phyloP scores from a whole-genome alignment of 192 early-diverging fungal species.

The Haplosporangium gracile region DNA sequence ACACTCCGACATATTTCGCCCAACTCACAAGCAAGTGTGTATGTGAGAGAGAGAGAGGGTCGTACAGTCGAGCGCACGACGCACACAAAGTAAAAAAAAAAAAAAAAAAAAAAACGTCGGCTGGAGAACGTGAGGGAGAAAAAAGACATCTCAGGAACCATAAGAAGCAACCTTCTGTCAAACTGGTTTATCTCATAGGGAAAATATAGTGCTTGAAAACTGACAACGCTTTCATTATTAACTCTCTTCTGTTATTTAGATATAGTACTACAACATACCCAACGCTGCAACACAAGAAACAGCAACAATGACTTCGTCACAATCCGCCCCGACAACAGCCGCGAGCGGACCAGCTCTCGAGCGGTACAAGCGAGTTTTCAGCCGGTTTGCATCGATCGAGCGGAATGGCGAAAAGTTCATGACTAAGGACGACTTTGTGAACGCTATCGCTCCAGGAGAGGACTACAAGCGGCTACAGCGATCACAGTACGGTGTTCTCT shows the following conservation, averaged over 20 bases:
- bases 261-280: too few relatives aligned
- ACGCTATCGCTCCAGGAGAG: conserved; percentile 68
- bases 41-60: background rate
- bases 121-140: too few relatives aligned
- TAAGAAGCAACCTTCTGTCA: too few relatives aligned
- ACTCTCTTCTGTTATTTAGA: too few relatives aligned
- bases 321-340: background rate
- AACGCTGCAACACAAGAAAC: background rate
- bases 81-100: too few relatives aligned
- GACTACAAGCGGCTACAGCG: conserved; percentile 70
- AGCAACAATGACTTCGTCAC: background rate
- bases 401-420: conserved; percentile 65
- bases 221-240: too few relatives aligned
- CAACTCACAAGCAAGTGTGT: background rate
- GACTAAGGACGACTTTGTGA: conserved; percentile 70
- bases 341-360: conserved; percentile 28
- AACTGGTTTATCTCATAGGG: too few relatives aligned
- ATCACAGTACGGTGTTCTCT: conserved; percentile 70
- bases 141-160: too few relatives aligned
- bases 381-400: conserved; percentile 64
- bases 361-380: conserved; percentile 61
- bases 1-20: conserved; percentile 3
- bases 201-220: too few relatives aligned
- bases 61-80: background rate
- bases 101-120: background rate